Base-by-base conservation (phyloP, 176 grass and related monocot genomes). In the Aegilops bicornis region DNA sequence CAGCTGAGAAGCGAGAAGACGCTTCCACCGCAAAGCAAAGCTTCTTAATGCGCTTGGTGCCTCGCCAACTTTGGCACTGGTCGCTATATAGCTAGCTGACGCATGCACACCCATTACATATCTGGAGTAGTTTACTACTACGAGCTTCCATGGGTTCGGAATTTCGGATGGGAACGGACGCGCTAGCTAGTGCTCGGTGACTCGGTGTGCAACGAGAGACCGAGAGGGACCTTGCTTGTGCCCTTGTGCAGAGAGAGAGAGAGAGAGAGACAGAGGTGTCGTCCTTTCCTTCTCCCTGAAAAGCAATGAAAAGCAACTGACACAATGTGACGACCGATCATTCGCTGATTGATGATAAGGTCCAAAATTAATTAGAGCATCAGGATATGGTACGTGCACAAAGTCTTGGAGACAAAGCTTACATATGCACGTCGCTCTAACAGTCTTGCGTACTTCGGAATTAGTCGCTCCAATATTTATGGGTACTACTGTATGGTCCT, bases 131-230 rank as follows among this genome's bases (percentile, higher is more conserved):
- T 33, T 50, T 15, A 64, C 2, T 6, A 23, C 3, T 4, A 16
- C 17, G 32, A 35, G 39, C 78, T 90, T 84, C 11, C 31, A 45
- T 25, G 35, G 80, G 79, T 90, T 79, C 32, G 75, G 66, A 73
- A 52, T 68, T 83, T 30, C 22, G 59, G 85, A 90, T 84, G 76
- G 77, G 80, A 64, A 90, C 42, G 80, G 85, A n/a, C 3, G 32
- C 4, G 24, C 10, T 83, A 90, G 89, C 10, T 79, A 90, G 89
- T 90, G 89, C 85, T 84, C 0, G 13, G 15, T 79, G 74, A 87
- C 80, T 74, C 65, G 65, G 65, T 73, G 54, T 69, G 15, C 39
- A 86, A n/a, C 10, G 31, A 59, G 1, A 27, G 24, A 77, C 10
- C 29, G 16, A 76, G 9, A 54, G 19, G 16, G 14, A 47, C 4